Evolutionary conservation across 306 rosid species (phyloP), one percentile per base, ranked within the genome.

Genomic region (Dalbergia oliveri): DNA sequence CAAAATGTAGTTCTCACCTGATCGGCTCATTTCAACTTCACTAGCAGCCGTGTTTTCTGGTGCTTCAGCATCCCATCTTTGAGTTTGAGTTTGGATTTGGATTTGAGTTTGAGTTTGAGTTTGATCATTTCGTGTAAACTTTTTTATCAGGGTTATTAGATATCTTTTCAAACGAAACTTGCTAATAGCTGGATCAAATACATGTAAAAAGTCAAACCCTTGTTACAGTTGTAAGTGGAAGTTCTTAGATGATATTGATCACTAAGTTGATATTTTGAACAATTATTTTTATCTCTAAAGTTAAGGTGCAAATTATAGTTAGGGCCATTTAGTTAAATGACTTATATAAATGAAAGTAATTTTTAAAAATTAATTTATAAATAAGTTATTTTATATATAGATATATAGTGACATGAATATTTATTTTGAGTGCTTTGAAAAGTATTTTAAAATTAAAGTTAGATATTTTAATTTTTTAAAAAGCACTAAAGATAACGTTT

Each of bases 1-100:
- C 6, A 73, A 57, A 5, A 72, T 58, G n/a, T 73, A 43, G 26
- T 11, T 44, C 60, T 62, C 49, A 75, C 79, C 79, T 75, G 61
- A 12, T 10, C 14, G 16, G 4, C 62, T 75, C 26, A 18, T 44
- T 13, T 44, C 31, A 0, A 4, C 69, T 5, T n/a, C 43, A 58
- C 39, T 57, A 53, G 53, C 58, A 37, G 8, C 14, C 5, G 19
- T 51, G 13, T 13, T 50, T 5, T 60, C 5, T 13, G n/a, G 11
- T 61, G 47, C 47, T 75, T 75, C 70, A 6, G 11, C 2, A 49
- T 75, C 56, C 56, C 16, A 61, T 23, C 49, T 0, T 62, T 62
- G 9, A 15, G 33, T 21, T 21, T n/a, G 9, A 63, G 0, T 5
- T 26, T 26, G 31, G 3, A 0, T 2, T 26, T 26, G 31, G 3